Evolutionary conservation across 139 green algal genomes (phyloP), one percentile per base, ranked within the genome.

Genomic region (Chlamydomonas eustigma): DNA sequence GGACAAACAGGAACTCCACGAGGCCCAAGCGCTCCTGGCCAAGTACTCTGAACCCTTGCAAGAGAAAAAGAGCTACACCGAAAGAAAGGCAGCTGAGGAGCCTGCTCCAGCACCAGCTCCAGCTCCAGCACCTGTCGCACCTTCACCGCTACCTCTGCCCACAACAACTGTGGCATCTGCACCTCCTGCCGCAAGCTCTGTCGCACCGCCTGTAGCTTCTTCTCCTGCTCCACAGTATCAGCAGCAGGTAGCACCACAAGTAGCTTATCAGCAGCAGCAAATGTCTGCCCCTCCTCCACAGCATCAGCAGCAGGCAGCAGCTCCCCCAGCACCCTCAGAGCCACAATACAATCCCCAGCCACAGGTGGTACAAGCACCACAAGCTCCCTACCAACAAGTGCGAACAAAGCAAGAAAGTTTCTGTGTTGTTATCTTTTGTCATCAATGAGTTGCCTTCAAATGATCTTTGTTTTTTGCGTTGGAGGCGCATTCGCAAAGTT

Each of bases 1-100:
- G 0, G 87, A 91, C 72, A 83, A 81, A 50, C 81, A 86, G 51
- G 87, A 91, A 81, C 79, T 91, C 4, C 52, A 81, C 1, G 84
- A 91, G 51, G 87, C 87, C 12, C 84, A 90, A 64, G 69, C 80
- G 25, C 72, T 86, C 80, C 84, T 91, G 4, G 84, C 84, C 0
- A 82, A 79, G 63, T 73, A 85, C 28, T 50, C 64, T 38, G 25
- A 75, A 22, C 32, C 71, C 31, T n/a, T n/a, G n/a, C n/a, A n/a
- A n/a, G 65, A 44, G 18, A 35, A 1, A 24, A 78, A 76, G 70
- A 34, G 28, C 44, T 35, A 8, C 39, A 44, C 44, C 33, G 28
- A 68, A 8, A 37, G 66, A 33, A 12, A 50, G 36, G 0, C 71
- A 36, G 69, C 74, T 3, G 25, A 30, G 50, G 34, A 35, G 30